Base-by-base conservation (phyloP, 2,329 filamentous ascomycete species). In the Lizonia empirigonia region DNA sequence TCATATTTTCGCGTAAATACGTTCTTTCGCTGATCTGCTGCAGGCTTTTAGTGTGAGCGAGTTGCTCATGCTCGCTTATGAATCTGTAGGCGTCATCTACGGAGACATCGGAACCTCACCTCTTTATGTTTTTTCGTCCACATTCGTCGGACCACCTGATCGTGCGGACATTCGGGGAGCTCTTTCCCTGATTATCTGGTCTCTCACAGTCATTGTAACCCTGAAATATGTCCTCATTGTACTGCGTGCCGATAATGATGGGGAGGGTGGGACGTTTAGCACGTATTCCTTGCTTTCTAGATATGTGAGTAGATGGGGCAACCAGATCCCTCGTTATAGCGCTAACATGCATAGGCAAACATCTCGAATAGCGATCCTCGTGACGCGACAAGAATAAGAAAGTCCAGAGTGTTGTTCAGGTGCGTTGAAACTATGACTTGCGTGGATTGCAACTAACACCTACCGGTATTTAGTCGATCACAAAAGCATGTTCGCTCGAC, bases 61-160 rank as follows among this genome's bases (percentile, higher is more conserved):
- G 33, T 41, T 69, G 27, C 49, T 68, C 34, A 39, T 65, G 5
- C 60, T 72, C 1, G 81, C 84, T 18, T 88, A 86, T 64, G 85
- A 88, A 70, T 84, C 81, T 4, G 82, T 80, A 22, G 85, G 86
- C 42, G 83, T 86, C 36, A 88, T 88, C 39, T 88, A 89, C 55
- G 86, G 86, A 22, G 86, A 89, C 57, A 87, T 88, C 61, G 86
- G 85, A 50, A 84, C 76, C 3, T 84, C 80, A 53, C 85, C 85
- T 13, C 80, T 89, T 15, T 89, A 89, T 61, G 86, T 89, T 19
- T 89, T 77, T 69, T 88, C 85, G n/a, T 86, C 83, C n/a, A 87
- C 85, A 0, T 89, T 89, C 63, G 75, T 78, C 16, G 51, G 58
- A 13, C 71, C 75, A 2, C 72, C 79, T 16, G 76, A 74, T 8